These are phyloP conservation scores for Cladorrhinum sp. DNA, from an alignment of 2,329 filamentous ascomycete species.

Conservation along the genomic window DNA sequence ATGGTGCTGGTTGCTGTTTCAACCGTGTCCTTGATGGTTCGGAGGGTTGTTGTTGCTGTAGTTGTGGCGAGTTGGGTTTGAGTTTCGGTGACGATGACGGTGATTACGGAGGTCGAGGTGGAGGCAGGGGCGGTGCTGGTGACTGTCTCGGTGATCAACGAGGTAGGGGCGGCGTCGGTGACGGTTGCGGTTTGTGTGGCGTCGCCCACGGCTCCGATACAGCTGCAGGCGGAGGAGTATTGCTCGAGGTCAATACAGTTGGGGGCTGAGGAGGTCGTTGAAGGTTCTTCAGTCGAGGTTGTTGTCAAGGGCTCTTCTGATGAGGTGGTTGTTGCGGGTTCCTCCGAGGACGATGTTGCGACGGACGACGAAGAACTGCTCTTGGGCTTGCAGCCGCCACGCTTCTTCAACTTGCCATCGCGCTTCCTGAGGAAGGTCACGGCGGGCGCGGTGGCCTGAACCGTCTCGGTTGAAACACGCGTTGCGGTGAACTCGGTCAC, in stretches of 20 bases:
- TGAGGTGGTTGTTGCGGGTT: no score
- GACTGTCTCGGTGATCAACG: no score
- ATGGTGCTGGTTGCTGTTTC: no score
- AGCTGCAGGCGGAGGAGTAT: conserved; percentile 8
- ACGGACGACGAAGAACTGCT: neutral
- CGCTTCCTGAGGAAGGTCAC: neutral
- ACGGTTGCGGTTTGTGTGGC: neutral
- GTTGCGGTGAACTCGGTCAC: neutral
- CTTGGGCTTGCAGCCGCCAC: neutral
- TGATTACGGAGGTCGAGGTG: no score
- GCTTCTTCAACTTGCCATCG: neutral
- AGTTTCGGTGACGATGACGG: no score
- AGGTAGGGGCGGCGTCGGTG: neutral
- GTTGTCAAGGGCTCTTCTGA: no score
- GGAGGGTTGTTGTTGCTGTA: no score
- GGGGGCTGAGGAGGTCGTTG: neutral
- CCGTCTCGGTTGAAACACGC: neutral
- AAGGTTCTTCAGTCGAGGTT: no score
- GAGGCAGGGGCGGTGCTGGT: neutral
- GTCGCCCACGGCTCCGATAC: conserved; percentile 1
- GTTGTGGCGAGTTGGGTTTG: no score
- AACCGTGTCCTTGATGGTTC: no score
- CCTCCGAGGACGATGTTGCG: neutral
- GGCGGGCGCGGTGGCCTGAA: neutral
- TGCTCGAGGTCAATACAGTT: neutral